Conservation (phyloP, 345 rosid genomes). For the Noccaea bulbosa region DNA sequence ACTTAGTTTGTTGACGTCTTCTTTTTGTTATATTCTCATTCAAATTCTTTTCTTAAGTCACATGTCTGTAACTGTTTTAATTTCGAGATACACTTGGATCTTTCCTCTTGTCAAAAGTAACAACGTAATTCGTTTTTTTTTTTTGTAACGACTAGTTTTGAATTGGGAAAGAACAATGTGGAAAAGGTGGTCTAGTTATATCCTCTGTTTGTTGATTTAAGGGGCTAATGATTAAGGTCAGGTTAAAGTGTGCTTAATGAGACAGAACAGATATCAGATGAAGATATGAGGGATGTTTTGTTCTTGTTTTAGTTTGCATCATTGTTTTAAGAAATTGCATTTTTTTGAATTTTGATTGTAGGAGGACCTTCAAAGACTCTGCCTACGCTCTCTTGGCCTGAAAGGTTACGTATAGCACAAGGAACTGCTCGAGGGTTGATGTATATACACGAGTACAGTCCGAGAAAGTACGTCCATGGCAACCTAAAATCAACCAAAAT, state of each 20-base stretch:
- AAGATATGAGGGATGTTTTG: constrained; percentile 11
- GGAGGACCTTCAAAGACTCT: constrained; percentile 57
- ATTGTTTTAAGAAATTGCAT: constrained; percentile 4
- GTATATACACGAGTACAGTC: constrained; percentile 80
- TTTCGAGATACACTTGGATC: constrained; percentile 30
- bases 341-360: constrained; percentile 40
- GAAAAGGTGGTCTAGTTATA: background rate
- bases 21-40: constrained; percentile 19
- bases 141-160: background rate
- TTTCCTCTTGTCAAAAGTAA: constrained; percentile 21
- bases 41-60: constrained; percentile 8
- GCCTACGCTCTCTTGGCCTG: constrained; percentile 70
- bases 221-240: background rate
- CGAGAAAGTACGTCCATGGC: constrained; percentile 77
- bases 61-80: constrained; percentile 23
- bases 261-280: constrained; percentile 16
- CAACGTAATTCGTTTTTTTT: background rate
- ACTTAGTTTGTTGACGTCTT: background rate
- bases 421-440: constrained; percentile 84
- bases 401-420: constrained; percentile 81
- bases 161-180: background rate
- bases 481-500: constrained; percentile 83
- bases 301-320: constrained; percentile 5
- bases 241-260: constrained; percentile 4
- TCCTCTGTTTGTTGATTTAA: constrained; percentile 5